Percentiles rank a stretch among this genome's conserved stretches.
These are phyloP conservation scores for Aspergillus panamensis DNA, from an alignment of 495 filamentous ascomycete genomes.

Conservation along the genomic window DNA sequence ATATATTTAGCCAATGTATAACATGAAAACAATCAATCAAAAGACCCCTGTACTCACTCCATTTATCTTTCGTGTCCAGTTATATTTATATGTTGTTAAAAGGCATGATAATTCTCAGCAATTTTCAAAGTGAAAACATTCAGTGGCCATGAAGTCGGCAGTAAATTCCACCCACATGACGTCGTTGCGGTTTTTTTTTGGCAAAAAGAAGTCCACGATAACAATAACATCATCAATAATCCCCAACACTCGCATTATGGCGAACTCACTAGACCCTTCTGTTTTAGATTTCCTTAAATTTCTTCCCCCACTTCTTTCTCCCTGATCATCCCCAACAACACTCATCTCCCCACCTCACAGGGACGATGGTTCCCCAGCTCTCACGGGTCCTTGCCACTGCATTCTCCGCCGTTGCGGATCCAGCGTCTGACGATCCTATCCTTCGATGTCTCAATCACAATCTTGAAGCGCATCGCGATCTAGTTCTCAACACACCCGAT, in stretches of 20 bases:
- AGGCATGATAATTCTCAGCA: not conserved
- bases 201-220: not conserved
- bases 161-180: conserved; percentile 12
- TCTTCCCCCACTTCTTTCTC: not conserved
- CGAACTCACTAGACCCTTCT: not conserved
- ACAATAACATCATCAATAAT: conserved; percentile 1
- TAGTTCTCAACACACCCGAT: conserved; percentile 36
- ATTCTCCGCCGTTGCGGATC: conserved; percentile 31
- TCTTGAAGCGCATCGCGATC: conserved; percentile 20
- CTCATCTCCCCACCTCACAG: not conserved
- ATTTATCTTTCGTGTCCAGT: no score
- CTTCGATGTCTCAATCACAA: conserved; percentile 34
- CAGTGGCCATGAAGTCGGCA: not conserved
- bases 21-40: not conserved
- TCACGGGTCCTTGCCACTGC: conserved; percentile 20
- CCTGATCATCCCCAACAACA: not conserved
- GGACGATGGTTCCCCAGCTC: conserved; percentile 18
- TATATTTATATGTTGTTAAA: not conserved
- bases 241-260: not conserved
- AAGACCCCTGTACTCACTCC: not conserved
- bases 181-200: conserved; percentile 3
- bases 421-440: conserved; percentile 40
- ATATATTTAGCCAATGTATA: conserved; percentile 8
- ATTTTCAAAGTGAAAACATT: not conserved
- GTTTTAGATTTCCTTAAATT: not conserved